Base-by-base conservation (phyloP, 768 basidiomycete species). In the Baorangia bicolor region DNA sequence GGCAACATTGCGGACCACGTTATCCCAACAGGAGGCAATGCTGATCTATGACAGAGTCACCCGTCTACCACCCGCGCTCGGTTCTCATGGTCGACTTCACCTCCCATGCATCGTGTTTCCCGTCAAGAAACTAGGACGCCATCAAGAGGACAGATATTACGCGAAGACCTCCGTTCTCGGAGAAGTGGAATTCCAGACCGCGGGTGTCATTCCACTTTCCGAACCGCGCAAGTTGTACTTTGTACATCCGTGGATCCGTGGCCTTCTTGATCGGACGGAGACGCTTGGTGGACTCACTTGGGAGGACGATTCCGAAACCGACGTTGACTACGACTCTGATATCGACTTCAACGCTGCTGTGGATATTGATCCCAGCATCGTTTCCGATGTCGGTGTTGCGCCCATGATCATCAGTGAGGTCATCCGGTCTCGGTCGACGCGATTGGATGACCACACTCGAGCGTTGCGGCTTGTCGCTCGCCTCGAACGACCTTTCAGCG, bases 401-500 rank as follows among this genome's bases (percentile, higher is more conserved):
- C 38, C 55, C 3, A 18, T 50, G 48, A 46, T 58, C 38, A 35
- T 56, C 28, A 34, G 27, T 33, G 27, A 28, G 5, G 58, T 55
- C 44, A 21, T 27, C 2, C 51, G 21, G 34, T 45, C 51, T 25
- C 54, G n/a, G 21, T 21, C 33, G 38, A 33, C 38, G 12, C 38
- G 38, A 38, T 33, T 48, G 38, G 60, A 62, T 14, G 41, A 57
- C 34, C 45, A 40, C 21, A 49, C 56, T 11, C 53, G 44, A 23
- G 60, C 60, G 7, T 37, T 62, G 13, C 56, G 53, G 35, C 51
- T 63, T 20, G n/a, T 63, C 38, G 60, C 27, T 11, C 50, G 50
- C 43, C 46, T 61, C 10, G 58, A 56, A 16, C 58, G 60, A 18
- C 51, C 58, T 5, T 62, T 62, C 34, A 53, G 49, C 8, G 39